These are phyloP conservation scores for Ophidiomyces ophidiicola DNA, from an alignment of 2,329 filamentous ascomycete genomes.

Conservation along the genomic window DNA sequence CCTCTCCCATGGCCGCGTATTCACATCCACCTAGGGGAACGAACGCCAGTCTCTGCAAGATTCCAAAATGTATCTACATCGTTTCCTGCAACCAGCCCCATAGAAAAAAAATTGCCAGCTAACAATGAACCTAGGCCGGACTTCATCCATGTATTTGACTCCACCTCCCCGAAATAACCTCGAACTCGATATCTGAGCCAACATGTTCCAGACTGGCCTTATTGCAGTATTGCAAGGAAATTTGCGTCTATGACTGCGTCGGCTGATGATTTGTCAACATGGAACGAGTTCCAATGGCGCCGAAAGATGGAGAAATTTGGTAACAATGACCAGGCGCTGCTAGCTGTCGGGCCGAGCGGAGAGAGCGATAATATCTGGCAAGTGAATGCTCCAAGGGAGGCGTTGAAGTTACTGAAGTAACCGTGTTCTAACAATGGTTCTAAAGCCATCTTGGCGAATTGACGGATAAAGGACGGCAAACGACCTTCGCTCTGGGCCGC, in stretches of 20 bases:
- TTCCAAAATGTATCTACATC: constrained; percentile 56
- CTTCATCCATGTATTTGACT: constrained; percentile 35
- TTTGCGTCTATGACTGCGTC: constrained; percentile 52
- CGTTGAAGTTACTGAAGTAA: neutral
- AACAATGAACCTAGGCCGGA: constrained; percentile 33
- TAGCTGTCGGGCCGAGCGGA: constrained; percentile 55
- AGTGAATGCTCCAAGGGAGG: constrained; percentile 25
- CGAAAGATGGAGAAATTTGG: constrained; percentile 76
- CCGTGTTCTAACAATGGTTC: constrained; percentile 3
- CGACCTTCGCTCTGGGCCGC: constrained; percentile 56
- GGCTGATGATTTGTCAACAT: constrained; percentile 41
- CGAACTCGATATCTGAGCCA: constrained; percentile 8
- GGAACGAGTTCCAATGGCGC: constrained; percentile 50
- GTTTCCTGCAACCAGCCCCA: too few relatives aligned
- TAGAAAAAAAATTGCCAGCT: constrained; percentile 10
- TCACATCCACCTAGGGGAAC: constrained; percentile 41
- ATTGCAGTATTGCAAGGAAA: constrained; percentile 65
- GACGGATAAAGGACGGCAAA: constrained; percentile 61
- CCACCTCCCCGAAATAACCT: constrained; percentile 3
- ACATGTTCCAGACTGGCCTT: constrained; percentile 58
- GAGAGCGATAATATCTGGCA: constrained; percentile 74
- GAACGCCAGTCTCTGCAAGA: constrained; percentile 74
- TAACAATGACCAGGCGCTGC: constrained; percentile 52
- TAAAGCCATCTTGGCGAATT: constrained; percentile 49
- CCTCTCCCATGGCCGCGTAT: neutral